Base-by-base conservation (phyloP, 257 asterid genomes). In the Ilex asprella region DNA sequence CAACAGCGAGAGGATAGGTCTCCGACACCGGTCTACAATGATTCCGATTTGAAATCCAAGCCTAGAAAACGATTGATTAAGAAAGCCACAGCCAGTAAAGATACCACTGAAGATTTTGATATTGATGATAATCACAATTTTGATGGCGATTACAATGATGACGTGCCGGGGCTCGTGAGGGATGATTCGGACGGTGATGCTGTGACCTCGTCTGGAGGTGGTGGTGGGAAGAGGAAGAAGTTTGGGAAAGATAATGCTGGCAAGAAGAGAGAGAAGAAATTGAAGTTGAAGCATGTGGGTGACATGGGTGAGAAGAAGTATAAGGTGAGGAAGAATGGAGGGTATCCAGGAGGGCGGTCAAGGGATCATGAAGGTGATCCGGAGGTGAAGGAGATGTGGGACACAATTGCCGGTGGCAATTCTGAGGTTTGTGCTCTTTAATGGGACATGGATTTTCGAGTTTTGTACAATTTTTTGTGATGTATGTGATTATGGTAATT, bases 331-430 rank as follows among this genome's bases (percentile, higher is more conserved):
- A 93, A 60, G 69, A 60, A 70, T 57, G 76, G 71, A 16, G 76
- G 75, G 60, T 29, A 61, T 63, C 44, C 81, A 31, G 91, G 84
- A 56, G 85, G 81, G 65, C 73, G 86, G 61, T 68, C 63, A 55
- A 75, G 81, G 75, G 85, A 77, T 67, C 82, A 76, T 21, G 97
- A 79, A 63, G 96, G 80, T 0, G 99, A 89, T 79, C 94, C 81
- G 57, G 95, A 91, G 79, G 80, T 74, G 84, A 87, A 87, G 81
- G 99, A 87, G 85, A 86, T 89, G 95, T 93, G 99, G 97, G 95
- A 87, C 31, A 89, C 97, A 9, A 63, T 89, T 56, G 95, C 95
- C 8, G 96, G 95, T 5, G 70, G 78, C 10, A 62, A 75, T 78
- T 75, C 81, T 27, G 79, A 76, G 80, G 88, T 82, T 62, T 50